A percentile compares a stretch with the other conserved stretches of the same genome.
phyloP scores from a whole-genome alignment of 129 eudicot species.

The Erigeron canadensis region DNA sequence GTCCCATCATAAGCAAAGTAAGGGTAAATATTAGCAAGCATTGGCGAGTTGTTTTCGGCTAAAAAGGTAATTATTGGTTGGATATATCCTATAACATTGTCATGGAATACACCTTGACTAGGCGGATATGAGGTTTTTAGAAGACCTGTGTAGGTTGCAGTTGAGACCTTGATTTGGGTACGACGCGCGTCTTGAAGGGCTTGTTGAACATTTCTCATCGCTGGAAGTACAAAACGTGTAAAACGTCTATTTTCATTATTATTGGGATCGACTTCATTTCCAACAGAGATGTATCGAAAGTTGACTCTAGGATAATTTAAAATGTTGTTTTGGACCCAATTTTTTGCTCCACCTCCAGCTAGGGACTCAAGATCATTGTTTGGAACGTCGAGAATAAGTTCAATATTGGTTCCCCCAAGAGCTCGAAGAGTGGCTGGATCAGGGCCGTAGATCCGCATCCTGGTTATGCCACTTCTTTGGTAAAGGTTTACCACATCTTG shows the following conservation, averaged over 20 bases:
- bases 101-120: conserved; percentile 26
- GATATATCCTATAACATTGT: conserved; percentile 11
- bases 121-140: conserved; percentile 40
- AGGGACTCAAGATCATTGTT: conserved; percentile 34
- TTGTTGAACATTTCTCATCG: conserved; percentile 36
- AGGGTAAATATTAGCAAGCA: conserved; percentile 45
- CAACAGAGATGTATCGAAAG: conserved; percentile 33
- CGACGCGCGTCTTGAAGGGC: conserved; percentile 16
- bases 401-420: conserved; percentile 34
- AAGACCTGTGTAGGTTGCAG: conserved; percentile 29
- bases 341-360: conserved; percentile 15
- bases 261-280: conserved; percentile 43
- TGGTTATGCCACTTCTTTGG: conserved; percentile 23
- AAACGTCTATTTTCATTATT: conserved; percentile 4
- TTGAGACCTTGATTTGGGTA: conserved; percentile 33
- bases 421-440: conserved; percentile 31
- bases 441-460: conserved; percentile 39
- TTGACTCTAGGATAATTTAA: conserved; percentile 20
- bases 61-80: conserved; percentile 21
- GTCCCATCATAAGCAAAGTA: conserved; percentile 26
- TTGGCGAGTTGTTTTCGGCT: conserved; percentile 24
- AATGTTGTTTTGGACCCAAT: conserved; percentile 39
- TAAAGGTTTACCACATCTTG: conserved; percentile 31
- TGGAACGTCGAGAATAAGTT: conserved; percentile 38
- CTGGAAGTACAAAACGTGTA: conserved; percentile 29